Conservation (phyloP, 2,329 filamentous ascomycete genomes). For the Metarhizium rileyi region DNA sequence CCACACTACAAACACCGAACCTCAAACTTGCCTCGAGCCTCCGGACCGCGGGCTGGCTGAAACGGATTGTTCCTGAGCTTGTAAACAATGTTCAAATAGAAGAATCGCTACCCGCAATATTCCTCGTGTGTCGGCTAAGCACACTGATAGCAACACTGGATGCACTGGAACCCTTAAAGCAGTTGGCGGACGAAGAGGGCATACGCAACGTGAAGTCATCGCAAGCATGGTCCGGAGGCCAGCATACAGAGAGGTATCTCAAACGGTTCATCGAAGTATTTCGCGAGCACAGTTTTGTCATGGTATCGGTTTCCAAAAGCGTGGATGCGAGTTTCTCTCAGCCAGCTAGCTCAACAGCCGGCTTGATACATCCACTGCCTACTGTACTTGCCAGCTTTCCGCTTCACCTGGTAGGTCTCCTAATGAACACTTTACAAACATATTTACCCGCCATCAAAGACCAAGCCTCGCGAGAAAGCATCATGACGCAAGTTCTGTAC, state of each 20-base stretch:
- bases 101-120: conserved; percentile 69
- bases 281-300: conserved; percentile 91
- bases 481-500: conserved; percentile 87
- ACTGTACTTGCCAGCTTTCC: conserved; percentile 77
- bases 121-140: conserved; percentile 75
- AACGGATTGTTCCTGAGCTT: conserved; percentile 75
- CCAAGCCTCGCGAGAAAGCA: conserved; percentile 69
- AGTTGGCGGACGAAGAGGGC: conserved; percentile 81
- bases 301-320: conserved; percentile 87
- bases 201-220: conserved; percentile 33
- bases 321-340: conserved; percentile 44
- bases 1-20: conserved; percentile 62
- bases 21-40: conserved; percentile 86
- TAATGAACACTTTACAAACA: conserved; percentile 62
- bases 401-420: conserved; percentile 68
- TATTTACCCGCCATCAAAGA: conserved; percentile 81
- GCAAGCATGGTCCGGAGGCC: conserved; percentile 56
- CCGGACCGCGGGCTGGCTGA: conserved; percentile 83
- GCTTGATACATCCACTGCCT: conserved; percentile 52
- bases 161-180: conserved; percentile 74
- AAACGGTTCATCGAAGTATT: conserved; percentile 97
- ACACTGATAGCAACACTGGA: conserved; percentile 72
- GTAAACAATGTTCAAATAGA: conserved; percentile 32
- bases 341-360: conserved; percentile 10
- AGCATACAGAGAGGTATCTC: conserved; percentile 87